phyloP scores from a whole-genome alignment of 441 rosid genomes.

The Euphorbia schlechtendalii region DNA sequence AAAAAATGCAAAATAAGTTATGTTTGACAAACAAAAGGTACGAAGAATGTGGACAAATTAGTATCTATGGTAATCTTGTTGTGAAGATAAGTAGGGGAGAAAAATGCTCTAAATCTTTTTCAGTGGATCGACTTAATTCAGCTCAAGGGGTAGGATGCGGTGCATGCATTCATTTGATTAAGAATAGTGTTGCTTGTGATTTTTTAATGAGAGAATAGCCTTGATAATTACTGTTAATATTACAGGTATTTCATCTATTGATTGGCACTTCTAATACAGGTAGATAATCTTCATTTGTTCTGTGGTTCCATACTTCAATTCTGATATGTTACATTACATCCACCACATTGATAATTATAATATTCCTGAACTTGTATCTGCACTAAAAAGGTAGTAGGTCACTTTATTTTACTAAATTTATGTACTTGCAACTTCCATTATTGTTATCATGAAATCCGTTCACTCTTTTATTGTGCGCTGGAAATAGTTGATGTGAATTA shows the following conservation, averaged over 20 bases:
- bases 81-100: background rate
- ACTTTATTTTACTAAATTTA: background rate
- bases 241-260: conserved; percentile 62
- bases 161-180: conserved; percentile 3
- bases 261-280: conserved; percentile 56
- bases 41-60: background rate
- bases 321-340: background rate
- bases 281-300: conserved; percentile 20
- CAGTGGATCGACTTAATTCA: background rate
- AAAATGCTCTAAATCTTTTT: background rate
- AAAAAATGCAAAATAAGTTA: background rate
- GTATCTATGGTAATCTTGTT: background rate
- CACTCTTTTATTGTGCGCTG: background rate
- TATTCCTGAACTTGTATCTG: no score
- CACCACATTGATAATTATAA: background rate
- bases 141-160: background rate
- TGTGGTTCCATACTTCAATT: background rate
- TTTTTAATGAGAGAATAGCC: conserved; percentile 5
- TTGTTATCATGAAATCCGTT: background rate
- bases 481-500: background rate
- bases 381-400: background rate
- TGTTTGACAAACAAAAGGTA: background rate
- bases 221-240: conserved; percentile 21
- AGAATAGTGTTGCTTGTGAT: background rate
- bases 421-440: background rate